Evolutionary conservation across 306 rosid genomes (phyloP), one percentile per base, ranked within the genome.

Genomic region (Glycyrrhiza uralensis): DNA sequence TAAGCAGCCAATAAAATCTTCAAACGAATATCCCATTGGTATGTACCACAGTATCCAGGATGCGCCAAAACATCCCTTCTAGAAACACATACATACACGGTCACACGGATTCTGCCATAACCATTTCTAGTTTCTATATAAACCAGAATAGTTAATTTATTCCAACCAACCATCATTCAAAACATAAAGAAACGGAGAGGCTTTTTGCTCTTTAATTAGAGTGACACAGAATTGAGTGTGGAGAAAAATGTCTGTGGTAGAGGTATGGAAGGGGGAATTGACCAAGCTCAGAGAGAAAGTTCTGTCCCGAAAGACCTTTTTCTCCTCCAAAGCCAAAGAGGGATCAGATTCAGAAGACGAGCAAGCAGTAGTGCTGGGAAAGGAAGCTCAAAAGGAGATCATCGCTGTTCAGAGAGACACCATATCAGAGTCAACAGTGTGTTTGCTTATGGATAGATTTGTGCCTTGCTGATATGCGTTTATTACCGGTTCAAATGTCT

Each of bases 401-500:
- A 69, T 59, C 42, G 57, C 28, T 42, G 68, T 10, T 62, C 74
- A 67, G 63, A 76, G 66, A 72, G 79, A 73, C 39, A 56, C 76
- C 13, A 65, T 93, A 65, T 93, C 96, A 2, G 98, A 93, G 46
- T 71, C 80, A 9, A 87, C 89, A 1, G 49, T 90, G 5, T 88
- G 76, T 83, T 51, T 93, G 92, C 92, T 90, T 55, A 85, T 90
- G 90, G 96, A 93, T 76, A 91, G 97, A 5, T 93, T 93, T 75
- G 92, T 80, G 1, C 97, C 96, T 15, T 84, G 83, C 36, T 93
- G 81, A 84, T 39, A 4, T 33, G 2, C 6, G 3, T 10, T 3
- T 26, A 8, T 11, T 74, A 20, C 3, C 60, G 15, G 1, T 9
- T 54, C 26, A 23, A 24, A 61, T 28, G 1, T 38, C 35, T 30